Evolutionary conservation across 495 filamentous ascomycete genomes (phyloP), one percentile per base, ranked within the genome.

Genomic region (Staphylotrichum tortipilum): DNA sequence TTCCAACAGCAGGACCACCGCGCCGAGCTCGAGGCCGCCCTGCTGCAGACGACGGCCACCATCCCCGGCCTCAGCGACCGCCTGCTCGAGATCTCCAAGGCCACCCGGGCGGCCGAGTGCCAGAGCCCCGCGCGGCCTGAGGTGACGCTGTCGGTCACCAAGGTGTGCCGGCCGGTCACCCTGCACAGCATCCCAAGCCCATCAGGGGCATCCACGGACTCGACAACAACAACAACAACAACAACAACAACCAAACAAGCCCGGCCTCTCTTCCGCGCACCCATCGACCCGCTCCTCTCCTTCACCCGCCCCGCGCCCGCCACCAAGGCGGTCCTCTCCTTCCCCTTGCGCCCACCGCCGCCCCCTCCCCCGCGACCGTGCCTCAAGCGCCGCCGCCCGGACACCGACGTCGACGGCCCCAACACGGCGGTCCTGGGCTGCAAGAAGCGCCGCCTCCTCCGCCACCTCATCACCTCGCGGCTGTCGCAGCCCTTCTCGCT

Each of bases 381-480:
- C 22, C 60, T 67, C 23, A 88, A 88, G 62, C 77, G 84, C 23
- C 52, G 64, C 23, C 70, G 84, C 18, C 71, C 77, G 0, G 62
- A 74, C 6, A 73, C 78, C 11, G 83, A 86, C 55, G 76, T 84
- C 43, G 82, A 86, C 43, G 79, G 82, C 12, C 68, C 67, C 28
- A 72, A 72, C 52, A 78, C 76, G 10, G 67, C 68, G 4, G 55
- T 52, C 1, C 47, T 75, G 15, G 54, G 71, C 29, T 77, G 73
- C 62, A 88, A 88, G 68, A 86, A 84, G 63, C 79, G 85, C 22
- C 74, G 84, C 8, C 58, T 88, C 14, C 75, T 80, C 5, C 65
- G 79, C 17, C 66, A 77, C 19, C 67, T 86, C 18, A 75, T 86
- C 53, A 88, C 84, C 4, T 86, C 82, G 4, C 72, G 81, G 15